Percentiles rank a stretch among this genome's conserved stretches.
phyloP scores from a whole-genome alignment of 805 yeast species.

The Lipomyces oligophaga region DNA sequence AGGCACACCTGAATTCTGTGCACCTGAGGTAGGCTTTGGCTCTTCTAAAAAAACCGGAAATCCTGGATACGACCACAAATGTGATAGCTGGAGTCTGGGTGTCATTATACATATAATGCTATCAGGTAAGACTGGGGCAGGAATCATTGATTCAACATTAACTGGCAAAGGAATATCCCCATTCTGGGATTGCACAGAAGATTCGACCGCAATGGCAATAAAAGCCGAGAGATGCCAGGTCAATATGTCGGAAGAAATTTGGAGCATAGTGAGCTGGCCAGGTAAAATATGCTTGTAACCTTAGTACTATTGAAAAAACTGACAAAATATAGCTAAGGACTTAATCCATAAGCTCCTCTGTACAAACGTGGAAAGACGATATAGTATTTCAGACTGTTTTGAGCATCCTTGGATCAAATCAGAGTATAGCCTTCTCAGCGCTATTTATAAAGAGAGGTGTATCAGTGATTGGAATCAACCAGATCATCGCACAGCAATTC shows the following conservation, averaged over 20 bases:
- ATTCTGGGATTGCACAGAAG: constrained; percentile 48
- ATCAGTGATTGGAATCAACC: constrained; percentile 20
- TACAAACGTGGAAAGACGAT: constrained; percentile 41
- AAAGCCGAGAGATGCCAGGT: constrained; percentile 45
- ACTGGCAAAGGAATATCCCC: constrained; percentile 52
- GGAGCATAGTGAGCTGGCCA: constrained; percentile 40
- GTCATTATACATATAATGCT: constrained; percentile 55
- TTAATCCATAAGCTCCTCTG: constrained; percentile 45
- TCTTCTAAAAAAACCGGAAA: constrained; percentile 6
- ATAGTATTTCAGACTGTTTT: constrained; percentile 42
- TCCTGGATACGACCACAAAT: constrained; percentile 52
- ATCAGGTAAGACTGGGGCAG: constrained; percentile 35
- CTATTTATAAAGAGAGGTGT: constrained; percentile 36
- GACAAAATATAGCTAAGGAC: constrained; percentile 42
- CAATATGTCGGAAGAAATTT: constrained; percentile 41
- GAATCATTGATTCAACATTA: neutral
- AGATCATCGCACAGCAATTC: neutral
- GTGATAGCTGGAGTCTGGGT: constrained; percentile 71
- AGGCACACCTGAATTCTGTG: constrained; percentile 67
- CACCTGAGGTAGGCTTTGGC: constrained; percentile 60
- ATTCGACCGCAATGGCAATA: constrained; percentile 42
- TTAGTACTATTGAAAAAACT: neutral
- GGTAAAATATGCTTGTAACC: constrained; percentile 10
- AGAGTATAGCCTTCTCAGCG: constrained; percentile 39
- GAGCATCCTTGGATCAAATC: constrained; percentile 48